These are phyloP conservation scores for Verticillium longisporum DNA, from an alignment of 2,329 filamentous ascomycete species.

Conservation along the genomic window DNA sequence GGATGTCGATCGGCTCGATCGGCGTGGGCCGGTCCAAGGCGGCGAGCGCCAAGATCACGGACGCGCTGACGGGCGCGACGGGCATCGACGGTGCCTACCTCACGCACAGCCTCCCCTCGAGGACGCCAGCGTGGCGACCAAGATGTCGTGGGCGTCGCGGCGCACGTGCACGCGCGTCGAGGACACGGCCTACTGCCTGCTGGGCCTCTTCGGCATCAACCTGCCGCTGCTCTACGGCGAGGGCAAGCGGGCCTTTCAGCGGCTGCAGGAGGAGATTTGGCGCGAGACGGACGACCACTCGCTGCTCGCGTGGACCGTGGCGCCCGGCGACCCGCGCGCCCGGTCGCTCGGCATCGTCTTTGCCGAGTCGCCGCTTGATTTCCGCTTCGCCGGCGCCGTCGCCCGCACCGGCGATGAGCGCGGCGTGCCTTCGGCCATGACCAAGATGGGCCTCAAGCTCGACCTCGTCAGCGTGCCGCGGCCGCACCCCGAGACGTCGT, in stretches of 20 bases:
- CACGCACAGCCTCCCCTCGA: not conserved
- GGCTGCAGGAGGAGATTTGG: constrained; percentile 17
- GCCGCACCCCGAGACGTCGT: not conserved
- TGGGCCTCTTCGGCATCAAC: constrained; percentile 23
- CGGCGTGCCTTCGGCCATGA: not conserved
- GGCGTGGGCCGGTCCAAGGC: constrained; percentile 19
- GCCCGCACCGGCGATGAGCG: not conserved
- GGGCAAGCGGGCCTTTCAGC: constrained; percentile 12
- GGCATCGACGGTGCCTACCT: constrained; percentile 1
- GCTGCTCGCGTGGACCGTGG: constrained; percentile 16
- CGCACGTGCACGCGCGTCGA: constrained; percentile 17
- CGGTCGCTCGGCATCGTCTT: not conserved
- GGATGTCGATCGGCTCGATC: constrained; percentile 15
- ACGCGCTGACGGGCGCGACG: not conserved
- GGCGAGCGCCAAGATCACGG: constrained; percentile 15
- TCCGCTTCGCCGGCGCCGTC: not conserved
- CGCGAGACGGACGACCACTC: constrained; percentile 13
- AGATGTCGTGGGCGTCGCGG: constrained; percentile 24
- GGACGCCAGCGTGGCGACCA: not conserved
- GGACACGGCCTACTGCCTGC: constrained; percentile 23
- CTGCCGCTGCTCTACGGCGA: constrained; percentile 26
- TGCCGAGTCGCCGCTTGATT: not conserved
- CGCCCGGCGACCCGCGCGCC: constrained; percentile 8
- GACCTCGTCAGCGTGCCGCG: not conserved
- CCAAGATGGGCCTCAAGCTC: not conserved